A percentile compares a stretch with the other conserved stretches of the same genome.
These are phyloP conservation scores for Plantago coronopus DNA, from an alignment of 305 asterid genomes.

Conservation along the genomic window DNA sequence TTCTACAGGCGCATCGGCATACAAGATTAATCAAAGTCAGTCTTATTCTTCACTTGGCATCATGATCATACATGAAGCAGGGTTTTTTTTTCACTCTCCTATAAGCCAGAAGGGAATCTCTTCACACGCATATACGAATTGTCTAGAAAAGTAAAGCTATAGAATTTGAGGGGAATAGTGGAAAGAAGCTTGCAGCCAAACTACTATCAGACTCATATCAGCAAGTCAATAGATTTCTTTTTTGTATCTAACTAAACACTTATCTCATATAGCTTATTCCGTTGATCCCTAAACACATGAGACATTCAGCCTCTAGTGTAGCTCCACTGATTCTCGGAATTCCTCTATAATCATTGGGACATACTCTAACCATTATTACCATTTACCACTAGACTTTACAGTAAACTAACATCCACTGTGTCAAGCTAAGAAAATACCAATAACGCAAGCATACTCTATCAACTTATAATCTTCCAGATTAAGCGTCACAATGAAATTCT, in stretches of 20 bases:
- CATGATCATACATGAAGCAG: slow-evolving; percentile 5
- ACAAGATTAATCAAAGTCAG: slow-evolving; percentile 6
- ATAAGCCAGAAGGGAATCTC: slow-evolving; percentile 8
- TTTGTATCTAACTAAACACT: background rate
- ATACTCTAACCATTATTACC: too few relatives aligned
- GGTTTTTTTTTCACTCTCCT: slow-evolving; percentile 2
- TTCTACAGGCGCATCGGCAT: too few relatives aligned
- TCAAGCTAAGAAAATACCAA: too few relatives aligned
- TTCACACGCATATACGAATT: slow-evolving; percentile 9
- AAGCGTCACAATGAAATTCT: slow-evolving; percentile 7
- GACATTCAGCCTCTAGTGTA: too few relatives aligned
- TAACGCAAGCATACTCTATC: too few relatives aligned
- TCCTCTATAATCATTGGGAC: too few relatives aligned
- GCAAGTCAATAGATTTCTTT: background rate
- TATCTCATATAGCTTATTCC: slow-evolving; percentile 9
- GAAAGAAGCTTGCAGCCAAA: background rate
- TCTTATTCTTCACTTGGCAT: slow-evolving; percentile 11
- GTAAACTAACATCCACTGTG: too few relatives aligned
- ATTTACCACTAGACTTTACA: too few relatives aligned
- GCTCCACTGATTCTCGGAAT: too few relatives aligned
- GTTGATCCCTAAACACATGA: background rate
- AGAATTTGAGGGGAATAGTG: background rate
- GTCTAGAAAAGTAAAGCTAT: background rate
- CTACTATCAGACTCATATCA: slow-evolving; percentile 8
- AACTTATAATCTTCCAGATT: slow-evolving; percentile 8